phyloP scores from a whole-genome alignment of 1,284 basidiomycete species.

The Singerocomus inundabilis region DNA sequence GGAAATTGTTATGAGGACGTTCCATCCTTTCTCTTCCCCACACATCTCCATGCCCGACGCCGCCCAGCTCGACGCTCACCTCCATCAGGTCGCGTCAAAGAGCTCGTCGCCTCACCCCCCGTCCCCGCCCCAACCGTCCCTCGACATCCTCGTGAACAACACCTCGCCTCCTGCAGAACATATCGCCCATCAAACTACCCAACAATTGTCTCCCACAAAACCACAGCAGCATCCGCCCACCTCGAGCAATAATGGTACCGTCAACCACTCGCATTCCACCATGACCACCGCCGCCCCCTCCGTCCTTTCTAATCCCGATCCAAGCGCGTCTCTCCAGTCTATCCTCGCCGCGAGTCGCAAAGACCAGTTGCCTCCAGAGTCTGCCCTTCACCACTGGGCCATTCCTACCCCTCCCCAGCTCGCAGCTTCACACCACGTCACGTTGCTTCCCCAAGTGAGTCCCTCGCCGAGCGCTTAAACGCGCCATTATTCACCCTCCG shows the following conservation, averaged over 20 bases:
- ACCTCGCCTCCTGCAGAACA: constrained; percentile 29
- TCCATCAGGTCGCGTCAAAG: constrained; percentile 35
- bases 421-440: constrained; percentile 28
- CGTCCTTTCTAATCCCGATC: constrained; percentile 44
- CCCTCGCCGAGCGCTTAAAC: constrained; percentile 30
- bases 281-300: constrained; percentile 37
- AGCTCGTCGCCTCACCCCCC: constrained; percentile 39
- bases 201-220: constrained; percentile 27
- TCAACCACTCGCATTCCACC: constrained; percentile 35
- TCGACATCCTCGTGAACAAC: constrained; percentile 43
- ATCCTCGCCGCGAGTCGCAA: constrained; percentile 52
- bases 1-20: constrained; percentile 42
- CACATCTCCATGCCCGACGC: constrained; percentile 46
- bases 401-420: constrained; percentile 32
- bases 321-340: constrained; percentile 61
- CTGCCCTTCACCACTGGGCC: constrained; percentile 44
- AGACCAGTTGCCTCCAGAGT: constrained; percentile 39
- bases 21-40: constrained; percentile 42
- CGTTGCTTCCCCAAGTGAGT: constrained; percentile 32
- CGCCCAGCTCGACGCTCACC: constrained; percentile 37
- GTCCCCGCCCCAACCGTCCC: constrained; percentile 38
- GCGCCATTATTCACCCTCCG: constrained; percentile 23
- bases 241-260: constrained; percentile 27
- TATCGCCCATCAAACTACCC: constrained; percentile 27
- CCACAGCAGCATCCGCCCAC: constrained; percentile 22